Evolutionary conservation across 179 eudicot genomes (phyloP).

Genomic region (Spergularia azorica): DNA sequence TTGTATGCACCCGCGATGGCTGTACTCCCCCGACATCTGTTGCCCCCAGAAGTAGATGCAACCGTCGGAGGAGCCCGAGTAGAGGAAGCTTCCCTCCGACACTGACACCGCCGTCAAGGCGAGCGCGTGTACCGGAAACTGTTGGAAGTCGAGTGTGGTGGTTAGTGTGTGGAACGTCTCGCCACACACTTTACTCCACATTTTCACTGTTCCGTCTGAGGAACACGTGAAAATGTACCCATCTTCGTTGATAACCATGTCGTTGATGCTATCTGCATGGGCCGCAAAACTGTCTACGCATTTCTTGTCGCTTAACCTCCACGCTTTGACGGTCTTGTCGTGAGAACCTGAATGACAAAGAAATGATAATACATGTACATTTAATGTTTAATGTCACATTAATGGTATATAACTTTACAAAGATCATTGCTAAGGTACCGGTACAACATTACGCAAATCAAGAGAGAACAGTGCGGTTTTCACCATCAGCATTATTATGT

Average conservation of each 20-base stretch:
- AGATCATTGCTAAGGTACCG: no score
- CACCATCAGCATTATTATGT: no score
- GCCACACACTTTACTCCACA: constrained; percentile 55
- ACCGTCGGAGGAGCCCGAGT: constrained; percentile 41
- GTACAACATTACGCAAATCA: no score
- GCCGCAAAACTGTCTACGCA: constrained; percentile 58
- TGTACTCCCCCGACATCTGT: constrained; percentile 6
- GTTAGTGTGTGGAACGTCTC: constrained; percentile 51
- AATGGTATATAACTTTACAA: no score
- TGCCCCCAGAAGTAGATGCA: constrained; percentile 15
- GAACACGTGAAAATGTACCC: constrained; percentile 62
- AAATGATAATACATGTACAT: no score
- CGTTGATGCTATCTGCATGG: constrained; percentile 49
- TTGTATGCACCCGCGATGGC: constrained; percentile 53
- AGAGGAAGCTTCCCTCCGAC: constrained; percentile 30
- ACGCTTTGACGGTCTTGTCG: constrained; percentile 51
- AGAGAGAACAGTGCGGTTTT: no score
- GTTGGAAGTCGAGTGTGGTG: constrained; percentile 52
- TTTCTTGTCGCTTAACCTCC: constrained; percentile 44
- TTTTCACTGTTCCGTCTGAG: constrained; percentile 54
- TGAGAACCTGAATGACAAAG: constrained; percentile 27
- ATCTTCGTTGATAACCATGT: constrained; percentile 45
- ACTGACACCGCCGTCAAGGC: constrained; percentile 37
- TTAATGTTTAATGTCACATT: no score
- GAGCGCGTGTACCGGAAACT: constrained; percentile 53